Conservation (phyloP, 176 grass and related monocot species). For the Oryza coarctata region DNA sequence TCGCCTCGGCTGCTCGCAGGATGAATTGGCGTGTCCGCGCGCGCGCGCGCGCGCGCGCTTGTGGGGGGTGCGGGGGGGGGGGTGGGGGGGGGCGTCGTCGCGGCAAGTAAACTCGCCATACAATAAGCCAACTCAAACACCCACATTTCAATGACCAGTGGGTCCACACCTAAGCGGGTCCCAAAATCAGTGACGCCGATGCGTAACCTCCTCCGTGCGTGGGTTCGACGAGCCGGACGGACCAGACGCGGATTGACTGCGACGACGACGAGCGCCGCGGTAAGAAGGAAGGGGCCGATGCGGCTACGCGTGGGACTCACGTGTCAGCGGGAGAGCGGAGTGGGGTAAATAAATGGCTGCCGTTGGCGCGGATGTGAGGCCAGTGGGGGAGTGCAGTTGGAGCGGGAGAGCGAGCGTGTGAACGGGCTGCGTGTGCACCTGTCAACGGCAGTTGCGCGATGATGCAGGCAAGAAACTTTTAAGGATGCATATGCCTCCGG, state of each 20-base stretch:
- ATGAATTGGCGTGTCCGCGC: conserved; percentile 25
- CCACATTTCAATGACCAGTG: conserved; percentile 8
- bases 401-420: conserved; percentile 13
- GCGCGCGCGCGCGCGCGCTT: too few species aligned
- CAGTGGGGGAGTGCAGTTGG: neutral
- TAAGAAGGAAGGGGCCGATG: conserved; percentile 16
- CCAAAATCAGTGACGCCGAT: neutral
- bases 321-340: neutral
- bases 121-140: neutral
- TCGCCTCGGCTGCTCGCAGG: conserved; percentile 28
- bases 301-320: neutral
- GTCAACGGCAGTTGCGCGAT: conserved; percentile 26
- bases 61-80: too few species aligned
- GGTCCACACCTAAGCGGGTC: accelerated
- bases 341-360: conserved; percentile 13
- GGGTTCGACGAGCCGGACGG: neutral
- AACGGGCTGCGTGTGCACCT: conserved; percentile 1
- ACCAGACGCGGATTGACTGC: conserved; percentile 47
- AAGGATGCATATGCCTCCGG: neutral
- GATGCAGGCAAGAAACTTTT: neutral
- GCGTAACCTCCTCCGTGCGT: neutral
- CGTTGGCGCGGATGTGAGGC: conserved; percentile 40
- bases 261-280: conserved; percentile 32
- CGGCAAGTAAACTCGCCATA: neutral
- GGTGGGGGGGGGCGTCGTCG: conserved; percentile 18